These are phyloP conservation scores for Balakata baccata DNA, from an alignment of 345 rosid species.

Conservation along the genomic window DNA sequence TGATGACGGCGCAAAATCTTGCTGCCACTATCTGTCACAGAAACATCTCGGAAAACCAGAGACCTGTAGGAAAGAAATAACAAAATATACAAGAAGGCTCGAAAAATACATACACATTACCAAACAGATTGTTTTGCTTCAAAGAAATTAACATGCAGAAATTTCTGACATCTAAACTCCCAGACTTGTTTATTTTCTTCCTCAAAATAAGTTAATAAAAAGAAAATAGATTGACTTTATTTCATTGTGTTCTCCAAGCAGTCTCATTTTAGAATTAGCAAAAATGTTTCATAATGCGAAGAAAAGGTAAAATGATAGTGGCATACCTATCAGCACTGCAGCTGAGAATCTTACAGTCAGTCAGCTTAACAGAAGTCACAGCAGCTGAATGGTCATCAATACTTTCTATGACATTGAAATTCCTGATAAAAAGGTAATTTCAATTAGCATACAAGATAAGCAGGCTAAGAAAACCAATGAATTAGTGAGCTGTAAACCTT, in stretches of 20 bases:
- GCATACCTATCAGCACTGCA: conserved; percentile 80
- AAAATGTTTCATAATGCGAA: conserved; percentile 1
- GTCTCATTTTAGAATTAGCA: not conserved
- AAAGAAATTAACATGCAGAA: conserved; percentile 11
- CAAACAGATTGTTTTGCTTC: not conserved
- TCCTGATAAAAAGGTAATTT: conserved; percentile 44
- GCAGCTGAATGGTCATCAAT: conserved; percentile 70
- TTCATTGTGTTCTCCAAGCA: not conserved
- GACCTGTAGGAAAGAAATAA: conserved; percentile 44
- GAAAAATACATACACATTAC: not conserved
- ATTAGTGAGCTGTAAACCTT: conserved; percentile 42
- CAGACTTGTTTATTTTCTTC: not conserved
- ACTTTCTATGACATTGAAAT: conserved; percentile 58
- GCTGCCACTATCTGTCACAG: conserved; percentile 32
- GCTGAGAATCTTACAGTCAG: conserved; percentile 59
- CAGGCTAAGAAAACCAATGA: conserved; percentile 18
- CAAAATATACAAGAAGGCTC: not conserved
- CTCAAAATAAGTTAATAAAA: conserved; percentile 5
- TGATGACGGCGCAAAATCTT: conserved; percentile 54
- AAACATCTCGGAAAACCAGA: conserved; percentile 58
- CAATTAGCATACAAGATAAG: conserved; percentile 20
- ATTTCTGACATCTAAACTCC: conserved; percentile 6
- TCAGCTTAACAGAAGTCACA: conserved; percentile 68
- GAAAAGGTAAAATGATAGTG: not conserved
- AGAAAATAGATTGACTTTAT: conserved; percentile 7